phyloP scores from a whole-genome alignment of 2,329 filamentous ascomycete species.

The Diaporthe sp. region DNA sequence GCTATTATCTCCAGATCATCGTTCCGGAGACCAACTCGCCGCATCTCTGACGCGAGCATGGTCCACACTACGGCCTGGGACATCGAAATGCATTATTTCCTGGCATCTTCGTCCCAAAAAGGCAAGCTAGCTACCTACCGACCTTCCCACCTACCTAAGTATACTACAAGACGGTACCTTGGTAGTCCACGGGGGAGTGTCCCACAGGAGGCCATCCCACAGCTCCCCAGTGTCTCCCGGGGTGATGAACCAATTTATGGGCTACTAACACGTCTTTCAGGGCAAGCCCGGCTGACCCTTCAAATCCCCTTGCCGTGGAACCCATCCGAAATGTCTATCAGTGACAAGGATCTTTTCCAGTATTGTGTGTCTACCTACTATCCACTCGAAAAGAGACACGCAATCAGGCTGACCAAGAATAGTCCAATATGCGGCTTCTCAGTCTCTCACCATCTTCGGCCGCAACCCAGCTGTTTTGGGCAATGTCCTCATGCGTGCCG shows the following conservation, averaged over 20 bases:
- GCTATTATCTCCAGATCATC: not conserved
- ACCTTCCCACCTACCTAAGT: not conserved
- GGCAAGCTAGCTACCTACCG: not conserved
- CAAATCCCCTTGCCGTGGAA: not conserved
- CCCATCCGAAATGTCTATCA: constrained; percentile 4
- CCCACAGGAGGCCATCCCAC: not conserved
- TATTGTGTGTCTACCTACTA: not conserved
- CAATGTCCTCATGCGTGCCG: constrained; percentile 43
- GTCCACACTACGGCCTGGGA: constrained; percentile 6
- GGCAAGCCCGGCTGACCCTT: not conserved
- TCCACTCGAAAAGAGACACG: not conserved
- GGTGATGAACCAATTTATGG: not conserved
- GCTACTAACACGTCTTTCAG: not conserved
- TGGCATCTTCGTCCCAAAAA: not conserved
- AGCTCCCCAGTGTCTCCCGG: not conserved
- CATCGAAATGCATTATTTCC: constrained; percentile 7
- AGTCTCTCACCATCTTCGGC: constrained; percentile 44
- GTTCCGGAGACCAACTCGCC: not conserved
- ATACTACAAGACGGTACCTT: not conserved
- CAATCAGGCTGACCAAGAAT: not conserved
- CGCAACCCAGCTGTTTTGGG: constrained; percentile 42
- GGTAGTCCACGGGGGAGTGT: not conserved
- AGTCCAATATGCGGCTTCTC: constrained; percentile 41
- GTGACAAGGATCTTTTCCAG: constrained; percentile 16
- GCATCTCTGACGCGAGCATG: not conserved